Evolutionary conservation across 2,329 filamentous ascomycete genomes (phyloP).

Genomic region (Colletotrichum phormii): DNA sequence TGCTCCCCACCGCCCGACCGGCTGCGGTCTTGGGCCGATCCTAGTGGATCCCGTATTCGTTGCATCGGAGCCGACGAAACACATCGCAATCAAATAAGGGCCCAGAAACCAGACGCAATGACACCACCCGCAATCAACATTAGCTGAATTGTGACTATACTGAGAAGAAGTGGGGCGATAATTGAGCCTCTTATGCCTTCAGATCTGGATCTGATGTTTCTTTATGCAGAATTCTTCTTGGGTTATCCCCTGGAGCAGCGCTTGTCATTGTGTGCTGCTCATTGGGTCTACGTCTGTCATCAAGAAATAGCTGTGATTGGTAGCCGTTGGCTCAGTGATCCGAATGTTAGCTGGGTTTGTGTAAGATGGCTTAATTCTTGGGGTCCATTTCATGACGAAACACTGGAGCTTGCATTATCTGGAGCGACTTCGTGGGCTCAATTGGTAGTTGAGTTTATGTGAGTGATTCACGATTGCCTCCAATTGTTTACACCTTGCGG

Average conservation of each 20-base stretch:
- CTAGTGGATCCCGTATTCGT: not conserved
- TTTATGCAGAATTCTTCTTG: too few species aligned
- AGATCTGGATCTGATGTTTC: too few species aligned
- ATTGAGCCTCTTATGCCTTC: not conserved
- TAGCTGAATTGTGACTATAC: not conserved
- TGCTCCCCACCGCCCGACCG: not conserved
- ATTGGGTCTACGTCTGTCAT: not conserved
- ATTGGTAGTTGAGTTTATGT: too few species aligned
- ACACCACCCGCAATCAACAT: too few species aligned
- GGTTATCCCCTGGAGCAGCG: too few species aligned
- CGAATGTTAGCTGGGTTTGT: not conserved
- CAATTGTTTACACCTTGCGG: not conserved
- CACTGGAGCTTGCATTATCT: not conserved
- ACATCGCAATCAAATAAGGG: not conserved
- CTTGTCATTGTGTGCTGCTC: not conserved
- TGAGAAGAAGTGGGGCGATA: not conserved
- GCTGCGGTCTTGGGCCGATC: not conserved
- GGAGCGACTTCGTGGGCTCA: accelerated
- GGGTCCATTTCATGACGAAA: not conserved
- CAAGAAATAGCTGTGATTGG: not conserved
- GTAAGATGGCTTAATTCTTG: not conserved
- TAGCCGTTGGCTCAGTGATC: not conserved
- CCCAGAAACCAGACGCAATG: not conserved
- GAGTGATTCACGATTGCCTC: not conserved
- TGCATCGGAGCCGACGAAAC: not conserved